Conservation (phyloP, 305 asterid species). For the Petunia hybrid region DNA sequence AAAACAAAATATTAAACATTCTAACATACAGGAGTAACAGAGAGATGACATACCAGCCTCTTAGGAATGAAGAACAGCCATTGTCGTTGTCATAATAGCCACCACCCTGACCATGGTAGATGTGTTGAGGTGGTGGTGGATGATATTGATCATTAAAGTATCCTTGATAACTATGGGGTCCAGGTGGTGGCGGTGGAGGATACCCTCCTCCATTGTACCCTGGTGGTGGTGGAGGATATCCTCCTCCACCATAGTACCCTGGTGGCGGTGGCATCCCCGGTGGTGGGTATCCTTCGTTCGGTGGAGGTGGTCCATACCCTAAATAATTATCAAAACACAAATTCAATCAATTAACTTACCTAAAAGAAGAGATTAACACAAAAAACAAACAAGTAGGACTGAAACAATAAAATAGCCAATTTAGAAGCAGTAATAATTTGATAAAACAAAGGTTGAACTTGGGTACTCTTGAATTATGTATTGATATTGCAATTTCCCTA, state of each 20-base stretch:
- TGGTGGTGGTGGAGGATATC: conserved; percentile 17
- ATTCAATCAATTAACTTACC: not conserved
- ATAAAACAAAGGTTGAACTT: not conserved
- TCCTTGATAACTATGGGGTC: conserved; percentile 32
- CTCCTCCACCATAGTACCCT: conserved; percentile 14
- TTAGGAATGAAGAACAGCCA: conserved; percentile 35
- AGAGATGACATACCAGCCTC: conserved; percentile 33
- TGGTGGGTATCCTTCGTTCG: too few species aligned
- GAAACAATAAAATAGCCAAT: not conserved
- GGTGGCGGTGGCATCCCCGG: conserved; percentile 16
- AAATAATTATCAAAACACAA: not conserved
- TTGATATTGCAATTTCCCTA: not conserved
- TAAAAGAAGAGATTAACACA: not conserved
- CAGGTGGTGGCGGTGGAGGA: conserved; percentile 37
- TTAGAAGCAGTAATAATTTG: not conserved
- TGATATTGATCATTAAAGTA: conserved; percentile 32
- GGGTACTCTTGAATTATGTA: not conserved
- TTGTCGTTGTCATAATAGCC: not conserved
- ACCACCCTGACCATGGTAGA: not conserved
- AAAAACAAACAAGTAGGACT: not conserved
- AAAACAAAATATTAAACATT: not conserved
- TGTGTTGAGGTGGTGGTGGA: conserved; percentile 32
- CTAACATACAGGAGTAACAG: not conserved
- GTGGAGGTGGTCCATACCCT: conserved; percentile 27
- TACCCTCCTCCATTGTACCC: conserved; percentile 25